Percentiles rank a stretch among this genome's conserved stretches.
Conservation (phyloP, 1,284 basidiomycete genomes). For the Marasmius fiardii region DNA sequence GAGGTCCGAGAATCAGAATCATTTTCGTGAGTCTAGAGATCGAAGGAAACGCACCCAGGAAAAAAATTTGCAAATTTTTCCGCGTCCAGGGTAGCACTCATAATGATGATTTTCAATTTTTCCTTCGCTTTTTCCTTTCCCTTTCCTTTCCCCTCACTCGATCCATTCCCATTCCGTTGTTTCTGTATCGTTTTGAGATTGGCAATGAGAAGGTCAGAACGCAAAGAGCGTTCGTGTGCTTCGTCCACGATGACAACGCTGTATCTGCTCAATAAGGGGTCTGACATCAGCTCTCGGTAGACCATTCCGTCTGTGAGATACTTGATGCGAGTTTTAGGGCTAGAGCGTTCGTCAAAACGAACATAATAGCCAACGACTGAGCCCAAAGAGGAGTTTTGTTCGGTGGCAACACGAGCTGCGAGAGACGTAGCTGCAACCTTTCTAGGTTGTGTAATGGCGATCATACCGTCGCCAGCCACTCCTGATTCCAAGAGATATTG, state of each 20-base stretch:
- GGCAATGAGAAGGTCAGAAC: constrained; percentile 93
- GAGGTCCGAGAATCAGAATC: constrained; percentile 30
- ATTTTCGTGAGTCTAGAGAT: background rate
- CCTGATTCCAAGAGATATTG: constrained; percentile 84
- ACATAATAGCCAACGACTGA: constrained; percentile 90
- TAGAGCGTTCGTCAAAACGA: constrained; percentile 87
- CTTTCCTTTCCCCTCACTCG: constrained; percentile 38
- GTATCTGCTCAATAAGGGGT: constrained; percentile 79
- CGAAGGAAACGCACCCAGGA: constrained; percentile 57
- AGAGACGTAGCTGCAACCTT: constrained; percentile 93
- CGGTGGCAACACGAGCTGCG: constrained; percentile 84
- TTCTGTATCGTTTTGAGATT: constrained; percentile 86
- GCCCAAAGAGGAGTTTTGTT: constrained; percentile 74
- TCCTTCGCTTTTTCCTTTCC: constrained; percentile 29
- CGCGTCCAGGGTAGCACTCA: constrained; percentile 97
- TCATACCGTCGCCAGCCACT: constrained; percentile 58
- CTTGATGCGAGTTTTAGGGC: constrained; percentile 78
- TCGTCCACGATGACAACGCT: constrained; percentile 94
- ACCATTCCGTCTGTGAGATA: constrained; percentile 98
- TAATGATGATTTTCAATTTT: constrained; percentile 86
- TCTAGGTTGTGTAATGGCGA: constrained; percentile 91
- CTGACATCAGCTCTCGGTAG: constrained; percentile 83
- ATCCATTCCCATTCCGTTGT: constrained; percentile 59
- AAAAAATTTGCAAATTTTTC: constrained; percentile 92
- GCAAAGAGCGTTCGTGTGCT: constrained; percentile 93